Evolutionary conservation across 345 rosid genomes (phyloP), one percentile per base, ranked within the genome.

Genomic region (Mercurialis annua): DNA sequence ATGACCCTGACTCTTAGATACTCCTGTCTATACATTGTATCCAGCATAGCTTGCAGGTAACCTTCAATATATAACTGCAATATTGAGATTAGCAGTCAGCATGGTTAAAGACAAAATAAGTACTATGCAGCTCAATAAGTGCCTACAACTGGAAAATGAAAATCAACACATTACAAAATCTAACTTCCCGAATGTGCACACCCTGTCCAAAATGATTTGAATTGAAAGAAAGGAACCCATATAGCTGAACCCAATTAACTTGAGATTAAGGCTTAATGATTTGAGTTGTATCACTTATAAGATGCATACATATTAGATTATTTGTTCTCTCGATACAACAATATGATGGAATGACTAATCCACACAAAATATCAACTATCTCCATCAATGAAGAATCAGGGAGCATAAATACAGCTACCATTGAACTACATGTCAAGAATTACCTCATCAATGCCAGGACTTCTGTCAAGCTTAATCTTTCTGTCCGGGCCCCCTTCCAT

Each of bases 11-110:
- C 97, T 75, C 92, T 79, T 59, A 92, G 90, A 81, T 92, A 92
- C 75, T 90, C 98, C 79, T 90, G 98, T 71, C 89, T 87, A 69
- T 87, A 92, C 83, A 82, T 81, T 10, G 88, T 58, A 78, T 92
- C 96, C 85, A 92, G 70, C 97, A 92, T 88, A 60, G 98, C 98
- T 83, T 90, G 96, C 68, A 90, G 85, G 82, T 90, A 92, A 64
- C 98, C 97, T 84, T 92, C 97, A 72, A 92, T 83, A 75, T 90
- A 92, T 62, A 88, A 74, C 97, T 88, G 92, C 85, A 80, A 56
- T 59, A 52, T 52, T 68, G 52, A 59, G 72, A 65, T 72, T 24
- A 42, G 34, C 62, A 38, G 48, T 61, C 21, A 65, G 74, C 40
- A 31, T n/a, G 24, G 51, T 49, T 27, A 52, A 11, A 47, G n/a